Percentiles rank a stretch among this genome's conserved stretches.
Evolutionary conservation across 352 stramenopile species (phyloP).

Genomic region (Globisporangium ultimum): DNA sequence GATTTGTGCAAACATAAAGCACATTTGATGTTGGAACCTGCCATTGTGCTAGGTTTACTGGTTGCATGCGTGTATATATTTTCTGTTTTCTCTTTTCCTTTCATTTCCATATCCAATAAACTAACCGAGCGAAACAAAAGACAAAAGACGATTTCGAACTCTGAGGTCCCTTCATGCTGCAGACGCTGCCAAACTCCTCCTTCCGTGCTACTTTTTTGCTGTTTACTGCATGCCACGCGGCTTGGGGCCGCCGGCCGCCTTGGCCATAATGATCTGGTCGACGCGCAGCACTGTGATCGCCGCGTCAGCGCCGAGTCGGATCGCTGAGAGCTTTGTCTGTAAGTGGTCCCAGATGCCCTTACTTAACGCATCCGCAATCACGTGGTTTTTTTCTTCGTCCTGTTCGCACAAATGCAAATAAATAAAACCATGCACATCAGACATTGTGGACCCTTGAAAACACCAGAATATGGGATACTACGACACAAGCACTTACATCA

Average conservation of each 20-base stretch:
- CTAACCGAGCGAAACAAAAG: constrained; percentile 42
- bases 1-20: too few relatives aligned
- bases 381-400: constrained; percentile 75
- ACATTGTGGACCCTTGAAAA: background rate
- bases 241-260: constrained; percentile 94
- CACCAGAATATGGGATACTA: background rate
- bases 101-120: constrained; percentile 62
- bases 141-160: constrained; percentile 18
- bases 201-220: constrained; percentile 18
- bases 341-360: constrained; percentile 93
- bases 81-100: constrained; percentile 27
- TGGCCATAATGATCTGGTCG: constrained; percentile 99
- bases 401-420: constrained; percentile 15
- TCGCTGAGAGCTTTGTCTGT: constrained; percentile 95
- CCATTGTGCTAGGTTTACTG: background rate
- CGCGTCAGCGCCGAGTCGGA: constrained; percentile 96
- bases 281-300: constrained; percentile 98
- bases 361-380: constrained; percentile 71
- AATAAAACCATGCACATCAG: background rate
- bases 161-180: constrained; percentile 1
- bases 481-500: constrained; percentile 47
- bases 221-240: constrained; percentile 44
- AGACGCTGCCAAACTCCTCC: too few relatives aligned
- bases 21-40: too few relatives aligned
- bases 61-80: too few relatives aligned